Percentiles rank a stretch among this genome's conserved stretches.
Conservation (phyloP, 148 eudicot genomes). For the Salicornia ramosissima region DNA sequence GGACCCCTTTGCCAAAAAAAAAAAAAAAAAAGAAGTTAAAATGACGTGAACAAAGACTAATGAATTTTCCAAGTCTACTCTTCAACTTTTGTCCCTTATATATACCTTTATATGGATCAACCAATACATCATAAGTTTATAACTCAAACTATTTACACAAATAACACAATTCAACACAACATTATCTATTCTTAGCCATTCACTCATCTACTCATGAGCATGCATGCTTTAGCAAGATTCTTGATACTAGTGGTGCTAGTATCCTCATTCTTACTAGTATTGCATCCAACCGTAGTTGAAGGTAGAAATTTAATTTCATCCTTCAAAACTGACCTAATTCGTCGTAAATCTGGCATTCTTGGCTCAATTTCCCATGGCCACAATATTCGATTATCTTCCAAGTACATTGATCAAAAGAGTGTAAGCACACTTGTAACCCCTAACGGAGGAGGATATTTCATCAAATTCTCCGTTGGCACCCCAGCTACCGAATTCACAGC, state of each 20-base stretch:
- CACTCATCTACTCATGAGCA: not conserved
- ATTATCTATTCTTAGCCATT: not conserved
- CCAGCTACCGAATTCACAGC: constrained; percentile 27
- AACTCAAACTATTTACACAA: not conserved
- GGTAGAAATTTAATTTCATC: constrained; percentile 10
- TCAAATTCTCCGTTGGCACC: constrained; percentile 25
- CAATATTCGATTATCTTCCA: constrained; percentile 13
- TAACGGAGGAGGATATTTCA: constrained; percentile 31
- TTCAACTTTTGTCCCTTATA: constrained; percentile 9
- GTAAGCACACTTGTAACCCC: constrained; percentile 22
- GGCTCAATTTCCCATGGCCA: constrained; percentile 24
- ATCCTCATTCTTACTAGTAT: constrained; percentile 2
- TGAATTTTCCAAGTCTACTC: not conserved
- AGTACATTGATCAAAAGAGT: not conserved
- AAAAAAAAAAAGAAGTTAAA: too few relatives aligned
- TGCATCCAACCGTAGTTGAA: not conserved
- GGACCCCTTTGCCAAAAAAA: not conserved
- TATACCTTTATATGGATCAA: not conserved
- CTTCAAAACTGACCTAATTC: constrained; percentile 19
- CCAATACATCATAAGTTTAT: not conserved
- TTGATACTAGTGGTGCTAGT: constrained; percentile 8
- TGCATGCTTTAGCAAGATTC: constrained; percentile 5
- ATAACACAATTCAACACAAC: not conserved
- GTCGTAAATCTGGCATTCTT: constrained; percentile 18
- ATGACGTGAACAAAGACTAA: not conserved